phyloP scores from a whole-genome alignment of 2,329 filamentous ascomycete species.

The Stagonosporopsis vannaccii region DNA sequence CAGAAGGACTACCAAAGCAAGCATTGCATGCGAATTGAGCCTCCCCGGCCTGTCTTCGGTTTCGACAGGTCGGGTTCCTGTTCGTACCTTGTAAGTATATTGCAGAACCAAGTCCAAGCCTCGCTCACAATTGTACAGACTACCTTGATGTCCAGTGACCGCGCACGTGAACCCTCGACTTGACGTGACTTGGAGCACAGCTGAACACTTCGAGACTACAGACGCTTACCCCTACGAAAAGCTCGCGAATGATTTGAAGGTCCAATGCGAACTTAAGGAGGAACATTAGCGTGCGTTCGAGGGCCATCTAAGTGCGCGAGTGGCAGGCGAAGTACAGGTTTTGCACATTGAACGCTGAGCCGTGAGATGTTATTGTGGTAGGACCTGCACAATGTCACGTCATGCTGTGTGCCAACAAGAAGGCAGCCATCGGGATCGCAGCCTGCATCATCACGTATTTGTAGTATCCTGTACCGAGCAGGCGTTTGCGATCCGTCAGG shows the following conservation, averaged over 20 bases:
- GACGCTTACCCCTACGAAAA: not conserved
- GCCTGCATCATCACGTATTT: constrained; percentile 7
- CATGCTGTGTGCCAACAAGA: not conserved
- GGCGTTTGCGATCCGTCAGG: not conserved
- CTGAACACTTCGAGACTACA: not conserved
- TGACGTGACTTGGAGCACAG: not conserved
- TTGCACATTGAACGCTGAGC: not conserved
- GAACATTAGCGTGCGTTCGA: not conserved
- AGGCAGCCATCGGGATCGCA: not conserved
- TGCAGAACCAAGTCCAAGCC: not conserved
- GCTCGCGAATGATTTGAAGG: not conserved
- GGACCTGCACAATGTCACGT: not conserved
- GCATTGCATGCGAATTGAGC: constrained; percentile 16
- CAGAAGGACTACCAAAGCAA: not conserved
- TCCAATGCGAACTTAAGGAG: not conserved
- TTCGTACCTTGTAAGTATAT: constrained; percentile 22
- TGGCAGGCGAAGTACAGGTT: too few species aligned
- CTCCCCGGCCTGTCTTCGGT: constrained; percentile 22
- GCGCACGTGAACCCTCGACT: not conserved
- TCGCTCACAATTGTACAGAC: constrained; percentile 1
- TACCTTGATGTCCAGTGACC: not conserved
- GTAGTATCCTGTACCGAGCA: constrained; percentile 3
- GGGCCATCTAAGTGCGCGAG: too few species aligned
- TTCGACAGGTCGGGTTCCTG: constrained; percentile 23
- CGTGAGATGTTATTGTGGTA: not conserved